Conservation (phyloP, 768 basidiomycete genomes). For the Tulasnella sp. region DNA sequence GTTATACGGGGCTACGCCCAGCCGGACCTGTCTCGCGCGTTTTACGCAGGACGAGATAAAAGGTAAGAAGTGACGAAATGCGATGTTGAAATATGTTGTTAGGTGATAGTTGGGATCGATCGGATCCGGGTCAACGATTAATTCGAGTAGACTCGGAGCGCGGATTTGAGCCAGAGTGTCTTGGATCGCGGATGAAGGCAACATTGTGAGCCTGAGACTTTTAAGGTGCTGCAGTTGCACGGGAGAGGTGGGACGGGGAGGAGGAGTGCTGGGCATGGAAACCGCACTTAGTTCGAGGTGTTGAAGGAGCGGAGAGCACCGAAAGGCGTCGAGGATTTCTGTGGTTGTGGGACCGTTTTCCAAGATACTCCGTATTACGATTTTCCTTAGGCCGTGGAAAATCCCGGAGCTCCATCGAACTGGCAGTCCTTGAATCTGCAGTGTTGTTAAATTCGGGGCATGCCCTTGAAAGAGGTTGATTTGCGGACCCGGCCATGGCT, state of each 20-base stretch:
- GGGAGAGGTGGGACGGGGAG: neutral
- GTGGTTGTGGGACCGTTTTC: neutral
- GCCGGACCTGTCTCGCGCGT: too few species aligned
- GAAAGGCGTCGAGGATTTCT: neutral
- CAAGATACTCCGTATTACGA: neutral
- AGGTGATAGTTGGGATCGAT: neutral
- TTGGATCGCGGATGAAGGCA: neutral
- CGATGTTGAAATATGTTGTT: neutral
- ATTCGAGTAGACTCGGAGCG: neutral
- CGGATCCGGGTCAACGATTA: neutral
- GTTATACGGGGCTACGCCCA: too few species aligned
- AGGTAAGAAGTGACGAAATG: neutral
- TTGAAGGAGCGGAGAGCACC: neutral
- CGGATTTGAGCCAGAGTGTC: neutral
- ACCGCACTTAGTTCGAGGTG: neutral
- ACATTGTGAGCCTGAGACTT: neutral
- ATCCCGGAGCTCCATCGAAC: neutral
- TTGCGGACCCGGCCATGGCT: neutral
- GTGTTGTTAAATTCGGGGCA: neutral
- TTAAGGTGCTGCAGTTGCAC: neutral
- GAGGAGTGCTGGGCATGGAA: neutral
- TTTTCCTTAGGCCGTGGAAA: neutral
- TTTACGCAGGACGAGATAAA: too few species aligned
- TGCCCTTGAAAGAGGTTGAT: neutral
- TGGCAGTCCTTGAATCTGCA: neutral